Evolutionary conservation across 2,329 filamentous ascomycete species (phyloP).

Genomic region (Cercospora zeae-maydis): DNA sequence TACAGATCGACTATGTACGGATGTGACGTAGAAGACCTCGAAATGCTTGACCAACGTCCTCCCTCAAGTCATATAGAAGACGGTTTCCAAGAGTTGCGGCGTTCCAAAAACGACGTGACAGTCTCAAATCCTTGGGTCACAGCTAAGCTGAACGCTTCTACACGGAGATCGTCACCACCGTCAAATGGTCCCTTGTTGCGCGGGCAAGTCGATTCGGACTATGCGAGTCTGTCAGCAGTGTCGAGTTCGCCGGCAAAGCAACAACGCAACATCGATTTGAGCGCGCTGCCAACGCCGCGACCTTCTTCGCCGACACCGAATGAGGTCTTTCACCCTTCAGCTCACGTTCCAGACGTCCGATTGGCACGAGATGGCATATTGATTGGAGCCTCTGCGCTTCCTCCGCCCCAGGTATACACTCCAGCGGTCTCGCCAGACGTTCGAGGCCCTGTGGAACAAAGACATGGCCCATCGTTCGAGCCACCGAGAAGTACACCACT

Average conservation of each 20-base stretch:
- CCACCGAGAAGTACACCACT: slow-evolving; percentile 25
- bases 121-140: slow-evolving; percentile 50
- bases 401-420: slow-evolving; percentile 18
- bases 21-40: slow-evolving; percentile 37
- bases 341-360: slow-evolving; percentile 25
- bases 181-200: neutral
- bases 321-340: slow-evolving; percentile 22
- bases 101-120: slow-evolving; percentile 33
- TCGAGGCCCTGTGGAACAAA: slow-evolving; percentile 7
- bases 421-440: slow-evolving; percentile 5
- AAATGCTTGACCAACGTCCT: slow-evolving; percentile 21
- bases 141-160: slow-evolving; percentile 45
- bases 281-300: slow-evolving; percentile 31
- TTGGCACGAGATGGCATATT: slow-evolving; percentile 24
- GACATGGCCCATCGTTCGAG: slow-evolving; percentile 13
- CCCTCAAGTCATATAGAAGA: slow-evolving; percentile 18
- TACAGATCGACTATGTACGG: slow-evolving; percentile 38
- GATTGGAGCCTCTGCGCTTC: slow-evolving; percentile 15
- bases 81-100: slow-evolving; percentile 35
- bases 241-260: slow-evolving; percentile 18
- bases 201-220: neutral
- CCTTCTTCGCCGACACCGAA: slow-evolving; percentile 32
- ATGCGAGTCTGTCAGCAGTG: neutral
- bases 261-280: neutral
- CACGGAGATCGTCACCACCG: neutral